Conservation (phyloP, 1,284 basidiomycete genomes). For the Pascua sp. region DNA sequence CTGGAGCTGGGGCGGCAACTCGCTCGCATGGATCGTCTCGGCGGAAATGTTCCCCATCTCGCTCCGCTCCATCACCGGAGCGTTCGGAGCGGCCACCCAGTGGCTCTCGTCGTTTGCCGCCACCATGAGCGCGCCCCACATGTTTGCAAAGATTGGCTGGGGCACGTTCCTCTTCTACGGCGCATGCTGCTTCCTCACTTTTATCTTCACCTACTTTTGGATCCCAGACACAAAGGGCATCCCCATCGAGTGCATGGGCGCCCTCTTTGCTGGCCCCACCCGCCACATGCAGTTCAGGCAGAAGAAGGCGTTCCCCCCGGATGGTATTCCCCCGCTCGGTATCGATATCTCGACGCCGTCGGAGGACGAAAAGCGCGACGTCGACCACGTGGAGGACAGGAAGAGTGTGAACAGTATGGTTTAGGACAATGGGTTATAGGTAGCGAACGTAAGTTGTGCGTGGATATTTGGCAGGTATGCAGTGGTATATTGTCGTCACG, state of each 20-base stretch:
- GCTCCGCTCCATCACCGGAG: constrained; percentile 29
- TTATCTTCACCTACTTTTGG: constrained; percentile 34
- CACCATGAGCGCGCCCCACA: constrained; percentile 33
- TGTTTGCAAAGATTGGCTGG: constrained; percentile 22
- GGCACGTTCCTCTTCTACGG: constrained; percentile 41
- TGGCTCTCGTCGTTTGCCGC: constrained; percentile 33
- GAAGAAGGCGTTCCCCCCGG: constrained; percentile 30
- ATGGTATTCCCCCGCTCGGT: constrained; percentile 24
- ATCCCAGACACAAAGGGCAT: constrained; percentile 38
- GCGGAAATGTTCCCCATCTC: constrained; percentile 36
- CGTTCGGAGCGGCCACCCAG: constrained; percentile 27
- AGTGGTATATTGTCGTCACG: no score
- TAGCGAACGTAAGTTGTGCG: no score
- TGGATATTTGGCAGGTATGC: no score
- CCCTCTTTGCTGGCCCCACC: constrained; percentile 23
- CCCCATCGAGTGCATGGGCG: constrained; percentile 31
- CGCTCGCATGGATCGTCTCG: constrained; percentile 30
- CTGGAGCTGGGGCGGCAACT: constrained; percentile 25
- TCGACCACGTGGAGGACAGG: no score
- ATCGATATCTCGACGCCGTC: no score
- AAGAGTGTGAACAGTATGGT: no score
- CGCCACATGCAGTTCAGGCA: constrained; percentile 25
- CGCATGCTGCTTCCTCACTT: constrained; percentile 22
- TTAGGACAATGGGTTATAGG: no score
- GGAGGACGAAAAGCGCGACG: no score